Conservation (phyloP, 2,329 filamentous ascomycete genomes). For the Ceratocystis cubensis region DNA sequence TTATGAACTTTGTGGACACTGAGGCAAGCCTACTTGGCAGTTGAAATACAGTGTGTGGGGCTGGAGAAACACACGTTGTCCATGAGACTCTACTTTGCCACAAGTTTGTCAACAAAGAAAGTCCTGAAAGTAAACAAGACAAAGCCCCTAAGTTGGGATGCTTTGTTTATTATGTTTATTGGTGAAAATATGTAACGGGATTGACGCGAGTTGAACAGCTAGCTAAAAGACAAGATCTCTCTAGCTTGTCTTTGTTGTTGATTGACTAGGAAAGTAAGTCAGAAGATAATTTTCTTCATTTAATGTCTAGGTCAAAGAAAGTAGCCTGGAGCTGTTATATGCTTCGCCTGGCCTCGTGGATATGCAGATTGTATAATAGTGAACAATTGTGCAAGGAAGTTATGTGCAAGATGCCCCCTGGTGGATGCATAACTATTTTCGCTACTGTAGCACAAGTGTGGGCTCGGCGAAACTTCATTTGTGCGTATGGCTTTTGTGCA, state of each 20-base stretch:
- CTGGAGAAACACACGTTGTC: background rate
- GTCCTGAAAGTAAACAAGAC: background rate
- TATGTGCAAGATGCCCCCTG: background rate
- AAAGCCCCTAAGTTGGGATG: background rate
- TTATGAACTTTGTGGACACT: background rate
- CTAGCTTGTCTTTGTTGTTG: too few species aligned
- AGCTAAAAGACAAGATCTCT: background rate
- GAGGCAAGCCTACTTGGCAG: background rate
- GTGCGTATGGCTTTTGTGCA: constrained; percentile 6
- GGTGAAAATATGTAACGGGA: too few species aligned
- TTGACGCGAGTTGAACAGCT: too few species aligned
- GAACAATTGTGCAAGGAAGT: background rate
- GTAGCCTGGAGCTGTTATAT: background rate
- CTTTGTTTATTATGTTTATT: too few species aligned
- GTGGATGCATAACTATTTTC: background rate
- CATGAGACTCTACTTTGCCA: constrained; percentile 4
- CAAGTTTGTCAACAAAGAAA: constrained; percentile 1
- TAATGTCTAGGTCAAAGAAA: background rate
- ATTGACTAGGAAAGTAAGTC: background rate
- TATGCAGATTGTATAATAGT: background rate
- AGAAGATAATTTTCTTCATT: background rate
- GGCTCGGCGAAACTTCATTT: background rate
- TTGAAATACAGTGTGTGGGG: background rate
- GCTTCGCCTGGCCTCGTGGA: background rate
- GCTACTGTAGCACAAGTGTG: background rate